Evolutionary conservation across 1,139 yeast species (phyloP).

Genomic region (Yamadazyma atlantica): DNA sequence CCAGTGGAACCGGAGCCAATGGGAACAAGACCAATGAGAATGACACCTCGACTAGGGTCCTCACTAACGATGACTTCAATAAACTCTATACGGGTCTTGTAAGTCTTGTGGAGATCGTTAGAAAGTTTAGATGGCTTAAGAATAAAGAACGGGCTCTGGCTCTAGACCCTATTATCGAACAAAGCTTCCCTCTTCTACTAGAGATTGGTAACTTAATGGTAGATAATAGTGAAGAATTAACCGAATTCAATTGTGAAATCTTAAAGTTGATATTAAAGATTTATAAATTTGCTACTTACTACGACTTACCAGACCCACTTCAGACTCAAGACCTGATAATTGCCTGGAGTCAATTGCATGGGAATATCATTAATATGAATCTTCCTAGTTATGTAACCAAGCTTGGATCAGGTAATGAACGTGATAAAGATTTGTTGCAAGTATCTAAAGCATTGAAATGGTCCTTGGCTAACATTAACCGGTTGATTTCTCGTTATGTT

Average conservation of each 20-base stretch:
- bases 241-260: conserved; percentile 67
- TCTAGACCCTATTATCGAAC: conserved; percentile 59
- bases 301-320: conserved; percentile 70
- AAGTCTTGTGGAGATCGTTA: conserved; percentile 70
- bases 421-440: conserved; percentile 38
- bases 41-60: too few species aligned
- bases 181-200: conserved; percentile 70
- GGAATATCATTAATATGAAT: conserved; percentile 60
- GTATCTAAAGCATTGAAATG: conserved; percentile 79
- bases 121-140: conserved; percentile 75
- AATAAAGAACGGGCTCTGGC: conserved; percentile 55
- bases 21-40: too few species aligned
- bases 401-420: conserved; percentile 21
- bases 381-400: conserved; percentile 49
- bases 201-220: conserved; percentile 62
- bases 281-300: conserved; percentile 79
- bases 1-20: too few species aligned
- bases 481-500: conserved; percentile 77
- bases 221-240: conserved; percentile 32
- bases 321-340: conserved; percentile 59
- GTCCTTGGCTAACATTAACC: conserved; percentile 77
- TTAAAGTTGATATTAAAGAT: conserved; percentile 72
- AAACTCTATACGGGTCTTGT: conserved; percentile 74
- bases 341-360: conserved; percentile 79
- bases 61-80: conserved; percentile 51